These are phyloP conservation scores for Starmerella powellii DNA, from an alignment of 805 yeast genomes.

Conservation along the genomic window DNA sequence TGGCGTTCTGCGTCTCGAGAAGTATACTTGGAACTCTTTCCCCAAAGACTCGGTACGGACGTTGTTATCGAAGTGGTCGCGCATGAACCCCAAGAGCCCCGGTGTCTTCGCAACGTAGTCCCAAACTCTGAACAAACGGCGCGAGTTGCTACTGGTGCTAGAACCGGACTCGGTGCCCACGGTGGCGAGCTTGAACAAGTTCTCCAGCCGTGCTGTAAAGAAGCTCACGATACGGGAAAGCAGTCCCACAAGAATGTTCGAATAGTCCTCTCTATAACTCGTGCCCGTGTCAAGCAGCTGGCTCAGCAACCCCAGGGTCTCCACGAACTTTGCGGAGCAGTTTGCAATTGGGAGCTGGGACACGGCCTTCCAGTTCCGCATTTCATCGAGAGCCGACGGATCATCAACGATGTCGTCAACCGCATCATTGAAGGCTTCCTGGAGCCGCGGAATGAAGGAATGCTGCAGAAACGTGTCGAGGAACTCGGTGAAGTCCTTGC, in stretches of 20 bases:
- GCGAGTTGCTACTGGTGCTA: not conserved
- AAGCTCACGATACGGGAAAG: constrained; percentile 18
- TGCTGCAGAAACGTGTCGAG: constrained; percentile 53
- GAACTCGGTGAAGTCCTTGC: constrained; percentile 26
- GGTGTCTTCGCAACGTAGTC: not conserved
- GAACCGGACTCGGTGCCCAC: not conserved
- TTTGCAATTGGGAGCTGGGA: constrained; percentile 29
- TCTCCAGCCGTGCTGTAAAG: constrained; percentile 3
- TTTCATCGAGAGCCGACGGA: constrained; percentile 32
- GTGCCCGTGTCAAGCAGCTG: constrained; percentile 48
- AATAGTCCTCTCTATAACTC: constrained; percentile 46
- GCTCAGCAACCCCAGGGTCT: constrained; percentile 39
- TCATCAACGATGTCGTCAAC: constrained; percentile 39
- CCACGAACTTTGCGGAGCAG: constrained; percentile 38
- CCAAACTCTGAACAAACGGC: not conserved
- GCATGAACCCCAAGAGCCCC: not conserved
- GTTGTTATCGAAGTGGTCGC: not conserved
- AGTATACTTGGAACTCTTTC: constrained; percentile 22
- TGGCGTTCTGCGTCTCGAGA: constrained; percentile 17
- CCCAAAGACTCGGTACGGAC: constrained; percentile 3
- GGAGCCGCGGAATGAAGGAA: constrained; percentile 53
- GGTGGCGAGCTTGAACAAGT: not conserved
- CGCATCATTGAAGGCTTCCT: constrained; percentile 40
- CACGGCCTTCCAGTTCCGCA: constrained; percentile 22
- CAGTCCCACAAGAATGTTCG: constrained; percentile 27